Conservation (phyloP, 2,329 filamentous ascomycete species). For the Claviceps purpurea region DNA sequence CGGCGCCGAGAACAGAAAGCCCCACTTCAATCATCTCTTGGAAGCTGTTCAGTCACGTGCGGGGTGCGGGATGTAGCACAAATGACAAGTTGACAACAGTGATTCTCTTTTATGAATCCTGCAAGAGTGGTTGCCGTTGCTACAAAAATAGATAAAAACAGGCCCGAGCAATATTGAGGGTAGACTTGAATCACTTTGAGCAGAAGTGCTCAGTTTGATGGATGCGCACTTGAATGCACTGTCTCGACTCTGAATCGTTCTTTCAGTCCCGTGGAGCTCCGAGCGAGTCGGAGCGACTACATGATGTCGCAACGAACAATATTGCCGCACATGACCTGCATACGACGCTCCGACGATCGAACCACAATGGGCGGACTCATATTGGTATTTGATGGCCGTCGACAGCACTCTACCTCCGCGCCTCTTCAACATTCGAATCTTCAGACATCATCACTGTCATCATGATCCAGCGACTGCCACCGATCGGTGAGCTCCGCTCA, state of each 20-base stretch:
- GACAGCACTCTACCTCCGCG: neutral
- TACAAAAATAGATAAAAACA: neutral
- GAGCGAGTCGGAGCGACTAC: no score
- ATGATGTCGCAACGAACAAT: no score
- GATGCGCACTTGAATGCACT: no score
- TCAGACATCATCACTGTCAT: neutral
- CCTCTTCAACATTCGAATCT: neutral
- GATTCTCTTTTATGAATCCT: neutral
- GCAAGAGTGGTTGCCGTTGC: no score
- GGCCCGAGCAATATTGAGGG: no score
- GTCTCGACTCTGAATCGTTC: no score
- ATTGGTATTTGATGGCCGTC: no score
- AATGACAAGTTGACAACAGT: no score
- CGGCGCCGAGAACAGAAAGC: constrained; percentile 1
- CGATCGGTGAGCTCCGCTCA: constrained; percentile 39
- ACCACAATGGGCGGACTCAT: no score
- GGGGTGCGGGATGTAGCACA: neutral
- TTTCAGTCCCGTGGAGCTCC: no score
- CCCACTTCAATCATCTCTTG: neutral
- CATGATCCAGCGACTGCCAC: constrained; percentile 33
- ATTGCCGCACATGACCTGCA: no score
- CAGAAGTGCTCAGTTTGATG: neutral
- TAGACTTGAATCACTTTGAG: neutral
- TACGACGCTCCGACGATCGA: no score
- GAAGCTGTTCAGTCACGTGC: constrained; percentile 1